phyloP scores from a whole-genome alignment of 2,329 filamentous ascomycete species.

The Shiraia sp. region DNA sequence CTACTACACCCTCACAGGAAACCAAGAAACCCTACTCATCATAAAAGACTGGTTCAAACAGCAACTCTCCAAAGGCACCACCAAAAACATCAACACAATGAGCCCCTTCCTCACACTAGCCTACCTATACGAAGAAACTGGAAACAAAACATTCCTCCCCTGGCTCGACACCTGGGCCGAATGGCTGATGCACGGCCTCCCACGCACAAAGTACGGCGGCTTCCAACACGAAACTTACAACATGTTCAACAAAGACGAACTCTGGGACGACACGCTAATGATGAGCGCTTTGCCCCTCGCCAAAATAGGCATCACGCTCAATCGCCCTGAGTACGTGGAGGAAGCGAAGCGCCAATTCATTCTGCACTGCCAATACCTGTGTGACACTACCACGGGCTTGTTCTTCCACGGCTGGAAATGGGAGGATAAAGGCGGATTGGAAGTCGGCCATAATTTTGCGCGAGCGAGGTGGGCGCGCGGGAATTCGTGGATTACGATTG shows the following conservation, averaged over 20 bases:
- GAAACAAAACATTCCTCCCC: conserved; percentile 69
- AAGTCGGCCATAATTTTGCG: conserved; percentile 60
- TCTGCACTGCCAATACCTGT: conserved; percentile 77
- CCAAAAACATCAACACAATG: conserved; percentile 88
- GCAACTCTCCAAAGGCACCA: conserved; percentile 72
- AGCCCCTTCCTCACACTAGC: conserved; percentile 75
- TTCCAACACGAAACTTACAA: conserved; percentile 79
- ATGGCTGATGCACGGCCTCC: conserved; percentile 78
- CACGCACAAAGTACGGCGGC: conserved; percentile 69
- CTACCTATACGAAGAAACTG: conserved; percentile 75
- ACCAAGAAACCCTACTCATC: conserved; percentile 62
- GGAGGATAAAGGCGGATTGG: conserved; percentile 59
- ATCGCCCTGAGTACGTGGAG: conserved; percentile 71
- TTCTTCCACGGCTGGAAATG: conserved; percentile 87
- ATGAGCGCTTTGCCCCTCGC: conserved; percentile 82
- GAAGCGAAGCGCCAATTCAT: conserved; percentile 80
- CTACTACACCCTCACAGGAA: conserved; percentile 74
- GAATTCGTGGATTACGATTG: conserved; percentile 79
- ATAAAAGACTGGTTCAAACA: conserved; percentile 75
- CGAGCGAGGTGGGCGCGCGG: conserved; percentile 61
- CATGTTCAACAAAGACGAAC: conserved; percentile 70
- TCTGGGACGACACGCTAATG: conserved; percentile 88
- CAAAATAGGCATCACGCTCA: conserved; percentile 74
- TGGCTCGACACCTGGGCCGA: conserved; percentile 83
- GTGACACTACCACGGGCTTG: conserved; percentile 70